phyloP scores from a whole-genome alignment of 495 filamentous ascomycete genomes.

The Chaetomium tenue region DNA sequence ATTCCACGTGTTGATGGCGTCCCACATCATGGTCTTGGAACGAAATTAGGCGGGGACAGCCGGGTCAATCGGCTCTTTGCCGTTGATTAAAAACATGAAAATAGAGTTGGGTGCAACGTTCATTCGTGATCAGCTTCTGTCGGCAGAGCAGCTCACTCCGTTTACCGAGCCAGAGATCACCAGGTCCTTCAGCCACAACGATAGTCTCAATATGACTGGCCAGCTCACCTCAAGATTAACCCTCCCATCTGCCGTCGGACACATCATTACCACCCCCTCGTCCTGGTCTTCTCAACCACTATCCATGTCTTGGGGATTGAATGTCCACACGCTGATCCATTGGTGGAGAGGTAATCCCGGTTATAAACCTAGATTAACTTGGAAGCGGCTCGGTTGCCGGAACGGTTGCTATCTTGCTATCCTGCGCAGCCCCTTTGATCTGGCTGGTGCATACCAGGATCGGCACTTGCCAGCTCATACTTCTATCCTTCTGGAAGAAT shows the following conservation, averaged over 20 bases:
- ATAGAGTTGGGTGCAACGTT: not conserved
- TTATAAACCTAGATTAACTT: not conserved
- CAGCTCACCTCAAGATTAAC: not conserved
- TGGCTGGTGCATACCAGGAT: too few species aligned
- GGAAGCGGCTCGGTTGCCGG: constrained; percentile 11
- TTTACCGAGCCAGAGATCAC: not conserved
- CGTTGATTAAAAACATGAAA: constrained; percentile 9
- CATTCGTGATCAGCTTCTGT: not conserved
- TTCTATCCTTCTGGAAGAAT: not conserved
- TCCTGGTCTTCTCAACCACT: not conserved
- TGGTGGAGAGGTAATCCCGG: not conserved
- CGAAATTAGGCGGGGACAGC: constrained; percentile 1
- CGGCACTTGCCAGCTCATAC: not conserved
- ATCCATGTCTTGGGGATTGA: not conserved
- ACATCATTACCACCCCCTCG: not conserved
- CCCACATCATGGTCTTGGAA: not conserved
- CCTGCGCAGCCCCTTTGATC: not conserved
- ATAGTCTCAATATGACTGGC: not conserved
- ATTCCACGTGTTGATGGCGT: not conserved
- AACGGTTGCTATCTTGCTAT: constrained; percentile 2
- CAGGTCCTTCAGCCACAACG: not conserved
- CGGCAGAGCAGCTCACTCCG: constrained; percentile 1
- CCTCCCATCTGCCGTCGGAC: not conserved
- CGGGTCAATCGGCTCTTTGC: constrained; percentile 16
- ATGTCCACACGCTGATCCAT: not conserved